phyloP scores from a whole-genome alignment of 768 basidiomycete species.

The Boletellus emodensis region DNA sequence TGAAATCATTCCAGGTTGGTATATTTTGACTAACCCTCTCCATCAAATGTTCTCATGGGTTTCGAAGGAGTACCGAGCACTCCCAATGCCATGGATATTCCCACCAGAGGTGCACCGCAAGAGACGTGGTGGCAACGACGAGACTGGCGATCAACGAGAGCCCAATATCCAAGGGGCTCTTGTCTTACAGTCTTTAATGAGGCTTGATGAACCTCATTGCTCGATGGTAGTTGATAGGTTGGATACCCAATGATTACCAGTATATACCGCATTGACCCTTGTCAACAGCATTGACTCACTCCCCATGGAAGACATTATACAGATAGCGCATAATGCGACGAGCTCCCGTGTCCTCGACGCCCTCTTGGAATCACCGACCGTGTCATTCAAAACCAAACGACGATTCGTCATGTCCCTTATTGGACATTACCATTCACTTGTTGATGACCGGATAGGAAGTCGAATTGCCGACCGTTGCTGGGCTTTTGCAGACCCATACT shows the following conservation, averaged over 20 bases:
- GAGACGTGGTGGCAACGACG: conserved; percentile 12
- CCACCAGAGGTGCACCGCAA: conserved; percentile 9
- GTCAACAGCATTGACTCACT: conserved; percentile 53
- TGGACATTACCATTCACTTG: conserved; percentile 74
- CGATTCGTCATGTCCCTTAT: conserved; percentile 71
- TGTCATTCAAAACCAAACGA: conserved; percentile 62
- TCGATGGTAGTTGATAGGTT: conserved; percentile 69
- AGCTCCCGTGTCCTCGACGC: conserved; percentile 77
- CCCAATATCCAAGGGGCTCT: conserved; percentile 82
- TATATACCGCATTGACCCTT: conserved; percentile 4
- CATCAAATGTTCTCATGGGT: conserved; percentile 1
- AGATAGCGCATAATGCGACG: conserved; percentile 61
- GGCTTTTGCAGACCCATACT: conserved; percentile 86
- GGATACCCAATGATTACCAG: conserved; percentile 6
- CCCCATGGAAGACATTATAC: conserved; percentile 53
- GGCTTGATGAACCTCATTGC: conserved; percentile 63
- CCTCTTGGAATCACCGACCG: conserved; percentile 63
- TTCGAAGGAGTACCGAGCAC: conserved; percentile 22
- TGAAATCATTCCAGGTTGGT: conserved; percentile 48
- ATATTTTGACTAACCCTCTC: conserved; percentile 8
- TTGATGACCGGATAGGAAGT: conserved; percentile 88
- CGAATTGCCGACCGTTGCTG: conserved; percentile 89
- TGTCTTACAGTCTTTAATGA: conserved; percentile 78
- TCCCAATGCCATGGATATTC: conserved; percentile 7
- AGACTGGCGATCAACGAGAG: conserved; percentile 41